Percentiles rank a stretch among this genome's conserved stretches.
Evolutionary conservation across 805 yeast species (phyloP).

Genomic region (Deakozyma indianensis): DNA sequence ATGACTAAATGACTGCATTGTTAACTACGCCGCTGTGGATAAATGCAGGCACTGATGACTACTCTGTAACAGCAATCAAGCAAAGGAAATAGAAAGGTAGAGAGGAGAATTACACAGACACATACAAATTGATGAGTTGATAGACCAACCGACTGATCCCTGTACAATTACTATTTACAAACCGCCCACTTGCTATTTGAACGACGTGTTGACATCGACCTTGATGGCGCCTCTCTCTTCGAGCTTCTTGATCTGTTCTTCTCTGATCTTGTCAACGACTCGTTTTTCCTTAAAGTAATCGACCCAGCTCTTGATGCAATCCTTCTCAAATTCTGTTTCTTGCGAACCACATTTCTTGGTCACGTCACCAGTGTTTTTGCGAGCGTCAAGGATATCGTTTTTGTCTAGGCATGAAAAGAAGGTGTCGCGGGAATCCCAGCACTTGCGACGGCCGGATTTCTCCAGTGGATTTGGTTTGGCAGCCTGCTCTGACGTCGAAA

Average conservation of each 20-base stretch:
- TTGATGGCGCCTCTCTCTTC: constrained; percentile 47
- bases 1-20: no score
- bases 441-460: constrained; percentile 53
- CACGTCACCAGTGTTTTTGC: constrained; percentile 29
- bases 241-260: constrained; percentile 51
- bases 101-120: no score
- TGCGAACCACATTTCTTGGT: constrained; percentile 41
- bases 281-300: constrained; percentile 84
- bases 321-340: constrained; percentile 46
- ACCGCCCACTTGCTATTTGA: no score
- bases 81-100: no score
- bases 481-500: constrained; percentile 21
- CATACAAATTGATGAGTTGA: no score
- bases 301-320: constrained; percentile 81
- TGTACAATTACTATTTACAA: no score
- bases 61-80: no score
- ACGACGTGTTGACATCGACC: constrained; percentile 8
- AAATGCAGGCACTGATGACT: no score
- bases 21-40: no score
- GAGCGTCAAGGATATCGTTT: constrained; percentile 54
- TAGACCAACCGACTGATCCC: no score
- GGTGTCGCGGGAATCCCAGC: constrained; percentile 84
- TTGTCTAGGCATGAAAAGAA: constrained; percentile 64
- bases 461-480: constrained; percentile 36
- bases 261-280: constrained; percentile 58